Evolutionary conservation across 139 green algal genomes (phyloP), one percentile per base, ranked within the genome.

Genomic region (Penium margaritaceum): DNA sequence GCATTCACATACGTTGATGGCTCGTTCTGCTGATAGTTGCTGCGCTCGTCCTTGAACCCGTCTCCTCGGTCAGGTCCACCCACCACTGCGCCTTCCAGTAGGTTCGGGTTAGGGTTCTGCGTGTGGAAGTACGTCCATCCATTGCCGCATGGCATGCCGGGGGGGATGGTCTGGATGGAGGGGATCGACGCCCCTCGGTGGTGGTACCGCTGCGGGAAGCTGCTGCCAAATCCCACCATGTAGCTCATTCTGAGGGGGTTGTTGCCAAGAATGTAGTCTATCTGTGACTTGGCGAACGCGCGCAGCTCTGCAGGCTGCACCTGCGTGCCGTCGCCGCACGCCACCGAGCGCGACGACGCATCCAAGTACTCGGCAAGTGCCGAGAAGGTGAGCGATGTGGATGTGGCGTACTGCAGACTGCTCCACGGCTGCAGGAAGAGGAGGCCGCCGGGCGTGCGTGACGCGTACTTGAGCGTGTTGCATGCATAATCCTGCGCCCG

Each of bases 1-100:
- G 71, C 71, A 41, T 78, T 78, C 62, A 75, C 76, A 29, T 78
- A 78, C 24, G 36, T 78, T 15, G 15, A 76, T 1, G 62, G 61
- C 71, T 78, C 71, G 60, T 37, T 72, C 37, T 78, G 63, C 34
- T 78, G 19, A 27, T 75, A 75, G 41, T 75, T 63, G 2, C 63
- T 15, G 2, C 71, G 71, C 24, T 43, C 60, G 51, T 78, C 71
- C 1, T 17, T 24, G 63, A 38, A 78, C 4, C 19, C 27, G 62
- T 75, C 71, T 1, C 24, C 33, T 21, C 2, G 21, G 4, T 77
- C 70, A 1, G 70, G 70, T 27, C 70, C 70, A 4, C 70, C 70
- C 14, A 77, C 70, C 2, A 77, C 17, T 15, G 58, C 70, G 0
- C 70, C 70, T 30, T 21, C 62, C n/a, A 75, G 61, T 9, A 72